Evolutionary conservation across 2,329 filamentous ascomycete genomes (phyloP).

Genomic region (Aspergillus sp.): DNA sequence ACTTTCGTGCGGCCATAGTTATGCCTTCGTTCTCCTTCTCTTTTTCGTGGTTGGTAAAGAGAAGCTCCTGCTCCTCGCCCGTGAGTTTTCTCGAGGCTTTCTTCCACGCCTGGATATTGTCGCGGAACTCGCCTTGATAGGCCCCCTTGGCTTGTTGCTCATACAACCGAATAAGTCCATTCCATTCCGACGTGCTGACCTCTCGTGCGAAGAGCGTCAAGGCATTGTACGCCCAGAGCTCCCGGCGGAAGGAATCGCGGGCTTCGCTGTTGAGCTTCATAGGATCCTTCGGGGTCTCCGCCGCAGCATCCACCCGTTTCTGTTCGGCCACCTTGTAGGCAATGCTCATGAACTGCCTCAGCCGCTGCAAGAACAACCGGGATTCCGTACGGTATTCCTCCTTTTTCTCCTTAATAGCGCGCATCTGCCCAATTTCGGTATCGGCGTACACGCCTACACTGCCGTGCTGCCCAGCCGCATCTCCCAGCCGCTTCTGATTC

Average conservation of each 20-base stretch:
- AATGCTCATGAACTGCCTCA: conserved; percentile 72
- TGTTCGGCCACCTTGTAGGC: conserved; percentile 70
- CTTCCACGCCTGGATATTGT: conserved; percentile 71
- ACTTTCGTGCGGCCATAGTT: conserved; percentile 69
- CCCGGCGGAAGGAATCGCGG: conserved; percentile 61
- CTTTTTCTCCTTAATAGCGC: conserved; percentile 88
- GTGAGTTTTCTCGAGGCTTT: conserved; percentile 65
- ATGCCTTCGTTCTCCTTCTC: conserved; percentile 65
- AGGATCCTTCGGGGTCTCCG: conserved; percentile 32
- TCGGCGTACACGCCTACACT: conserved; percentile 56
- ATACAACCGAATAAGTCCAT: conserved; percentile 69
- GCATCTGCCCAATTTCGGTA: conserved; percentile 74
- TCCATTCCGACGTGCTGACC: conserved; percentile 74
- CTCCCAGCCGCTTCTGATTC: conserved; percentile 42
- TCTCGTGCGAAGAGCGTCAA: conserved; percentile 83
- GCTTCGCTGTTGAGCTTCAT: conserved; percentile 61
- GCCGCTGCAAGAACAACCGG: conserved; percentile 63
- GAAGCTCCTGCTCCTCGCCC: conserved; percentile 69
- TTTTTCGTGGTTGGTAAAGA: conserved; percentile 88
- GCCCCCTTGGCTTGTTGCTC: conserved; percentile 66
- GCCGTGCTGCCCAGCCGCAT: conserved; percentile 30
- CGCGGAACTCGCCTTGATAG: conserved; percentile 75
- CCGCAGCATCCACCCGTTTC: conserved; percentile 57
- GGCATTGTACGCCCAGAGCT: conserved; percentile 81
- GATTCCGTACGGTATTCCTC: conserved; percentile 77